Evolutionary conservation across 2,329 filamentous ascomycete genomes (phyloP).

Genomic region (Colletotrichum sp.): DNA sequence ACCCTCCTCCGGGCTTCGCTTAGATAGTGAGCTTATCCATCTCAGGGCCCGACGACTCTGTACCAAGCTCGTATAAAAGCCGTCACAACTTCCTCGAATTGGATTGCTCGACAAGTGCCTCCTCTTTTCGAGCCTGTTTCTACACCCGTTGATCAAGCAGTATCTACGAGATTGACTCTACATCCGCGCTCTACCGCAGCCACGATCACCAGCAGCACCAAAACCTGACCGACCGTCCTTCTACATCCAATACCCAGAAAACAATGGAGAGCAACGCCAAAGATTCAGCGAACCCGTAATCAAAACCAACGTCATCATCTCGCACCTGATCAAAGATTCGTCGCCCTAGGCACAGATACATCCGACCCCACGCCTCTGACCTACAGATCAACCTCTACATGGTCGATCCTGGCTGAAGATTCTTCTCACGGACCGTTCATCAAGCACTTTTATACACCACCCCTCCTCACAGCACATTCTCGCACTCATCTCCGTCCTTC

Average conservation of each 20-base stretch:
- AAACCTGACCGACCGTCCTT: not conserved
- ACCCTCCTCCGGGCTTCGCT: no score
- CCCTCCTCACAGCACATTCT: no score
- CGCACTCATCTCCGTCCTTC: no score
- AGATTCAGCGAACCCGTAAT: fast-evolving
- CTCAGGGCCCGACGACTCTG: no score
- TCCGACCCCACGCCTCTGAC: no score
- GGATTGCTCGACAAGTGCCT: not conserved
- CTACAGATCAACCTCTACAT: no score
- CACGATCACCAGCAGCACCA: not conserved
- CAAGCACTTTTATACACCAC: no score
- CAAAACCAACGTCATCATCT: not conserved
- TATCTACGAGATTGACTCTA: not conserved
- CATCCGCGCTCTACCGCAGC: not conserved
- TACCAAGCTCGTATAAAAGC: fast-evolving
- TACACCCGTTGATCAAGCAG: not conserved
- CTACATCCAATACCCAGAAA: fast-evolving
- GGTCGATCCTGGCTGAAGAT: no score
- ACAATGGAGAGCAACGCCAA: not conserved
- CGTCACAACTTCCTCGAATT: fast-evolving
- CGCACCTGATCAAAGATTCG: not conserved
- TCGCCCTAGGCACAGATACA: not conserved
- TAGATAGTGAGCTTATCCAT: no score
- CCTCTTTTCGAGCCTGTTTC: no score
- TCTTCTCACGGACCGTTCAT: fast-evolving